phyloP scores from a whole-genome alignment of 2,329 filamentous ascomycete genomes.

The Ploettnerulaceae sp. region DNA sequence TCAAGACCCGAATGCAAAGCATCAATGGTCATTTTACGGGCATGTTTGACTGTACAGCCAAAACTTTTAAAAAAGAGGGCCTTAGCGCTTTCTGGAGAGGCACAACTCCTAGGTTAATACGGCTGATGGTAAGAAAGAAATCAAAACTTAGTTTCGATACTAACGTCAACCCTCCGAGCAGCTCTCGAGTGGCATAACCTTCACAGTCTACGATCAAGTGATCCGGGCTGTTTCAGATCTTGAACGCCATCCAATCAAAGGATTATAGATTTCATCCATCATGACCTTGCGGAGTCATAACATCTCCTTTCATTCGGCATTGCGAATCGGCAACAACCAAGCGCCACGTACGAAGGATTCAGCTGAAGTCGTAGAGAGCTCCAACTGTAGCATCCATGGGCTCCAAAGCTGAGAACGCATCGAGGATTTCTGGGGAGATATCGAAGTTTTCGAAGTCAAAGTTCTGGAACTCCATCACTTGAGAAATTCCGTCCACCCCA shows the following conservation, averaged over 20 bases:
- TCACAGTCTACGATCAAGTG: conserved; percentile 12
- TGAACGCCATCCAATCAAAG: neutral
- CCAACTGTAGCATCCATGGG: conserved; percentile 39
- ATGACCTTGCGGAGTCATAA: neutral
- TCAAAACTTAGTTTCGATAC: neutral
- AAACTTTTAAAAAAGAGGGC: conserved; percentile 5
- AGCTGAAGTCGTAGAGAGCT: conserved; percentile 5
- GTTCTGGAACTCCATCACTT: conserved; percentile 20
- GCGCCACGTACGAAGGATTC: neutral
- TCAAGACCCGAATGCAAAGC: conserved; percentile 28
- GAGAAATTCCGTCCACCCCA: neutral
- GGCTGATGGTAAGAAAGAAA: conserved; percentile 17
- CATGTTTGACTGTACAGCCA: conserved; percentile 8
- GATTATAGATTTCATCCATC: neutral
- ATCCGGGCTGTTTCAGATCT: neutral
- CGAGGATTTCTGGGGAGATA: conserved; percentile 41
- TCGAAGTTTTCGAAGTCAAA: conserved; percentile 38
- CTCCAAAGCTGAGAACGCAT: conserved; percentile 41
- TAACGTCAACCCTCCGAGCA: neutral
- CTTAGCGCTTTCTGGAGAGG: conserved; percentile 15
- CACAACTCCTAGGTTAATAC: conserved; percentile 15
- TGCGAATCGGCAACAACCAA: neutral
- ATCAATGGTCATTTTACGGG: conserved; percentile 6
- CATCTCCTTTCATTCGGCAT: no score
- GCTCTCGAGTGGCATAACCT: conserved; percentile 13